Conservation (phyloP, 139 green algal species). For the Gonium pectorale region DNA sequence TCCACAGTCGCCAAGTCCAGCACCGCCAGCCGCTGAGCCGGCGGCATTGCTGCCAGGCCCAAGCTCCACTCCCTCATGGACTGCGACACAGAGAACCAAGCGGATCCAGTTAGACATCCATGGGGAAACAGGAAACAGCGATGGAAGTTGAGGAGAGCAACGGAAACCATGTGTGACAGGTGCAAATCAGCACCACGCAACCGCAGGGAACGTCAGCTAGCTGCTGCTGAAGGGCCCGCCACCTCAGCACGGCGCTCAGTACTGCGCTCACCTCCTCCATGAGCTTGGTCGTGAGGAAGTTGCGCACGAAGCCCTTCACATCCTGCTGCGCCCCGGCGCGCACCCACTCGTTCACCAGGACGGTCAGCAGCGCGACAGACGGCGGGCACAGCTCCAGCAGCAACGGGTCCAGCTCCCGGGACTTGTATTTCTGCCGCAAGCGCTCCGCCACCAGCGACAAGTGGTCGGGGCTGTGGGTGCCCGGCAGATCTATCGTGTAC, state of each 20-base stretch:
- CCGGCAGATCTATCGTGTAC: background rate
- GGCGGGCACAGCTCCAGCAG: conserved; percentile 20
- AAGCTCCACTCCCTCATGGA: conserved; percentile 14
- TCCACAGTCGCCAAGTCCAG: background rate
- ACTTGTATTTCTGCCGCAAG: background rate
- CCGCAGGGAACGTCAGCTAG: background rate
- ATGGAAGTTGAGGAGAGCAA: too few species aligned
- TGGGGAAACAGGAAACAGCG: too few species aligned
- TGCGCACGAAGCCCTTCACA: background rate
- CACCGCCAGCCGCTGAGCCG: background rate
- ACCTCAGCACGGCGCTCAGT: too few species aligned
- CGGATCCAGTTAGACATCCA: too few species aligned
- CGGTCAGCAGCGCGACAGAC: background rate
- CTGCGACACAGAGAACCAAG: too few species aligned
- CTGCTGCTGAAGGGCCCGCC: background rate
- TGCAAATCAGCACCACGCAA: too few species aligned
- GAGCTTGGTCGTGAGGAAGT: conserved; percentile 4
- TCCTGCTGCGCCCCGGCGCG: background rate
- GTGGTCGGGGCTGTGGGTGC: background rate
- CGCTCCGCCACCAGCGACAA: background rate
- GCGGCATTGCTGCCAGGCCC: background rate
- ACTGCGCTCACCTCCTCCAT: background rate
- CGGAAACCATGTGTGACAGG: too few species aligned
- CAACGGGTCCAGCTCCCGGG: background rate
- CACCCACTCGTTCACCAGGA: background rate